Conservation (phyloP, 805 yeast species). For the Kodamaea nitidulidarum region DNA sequence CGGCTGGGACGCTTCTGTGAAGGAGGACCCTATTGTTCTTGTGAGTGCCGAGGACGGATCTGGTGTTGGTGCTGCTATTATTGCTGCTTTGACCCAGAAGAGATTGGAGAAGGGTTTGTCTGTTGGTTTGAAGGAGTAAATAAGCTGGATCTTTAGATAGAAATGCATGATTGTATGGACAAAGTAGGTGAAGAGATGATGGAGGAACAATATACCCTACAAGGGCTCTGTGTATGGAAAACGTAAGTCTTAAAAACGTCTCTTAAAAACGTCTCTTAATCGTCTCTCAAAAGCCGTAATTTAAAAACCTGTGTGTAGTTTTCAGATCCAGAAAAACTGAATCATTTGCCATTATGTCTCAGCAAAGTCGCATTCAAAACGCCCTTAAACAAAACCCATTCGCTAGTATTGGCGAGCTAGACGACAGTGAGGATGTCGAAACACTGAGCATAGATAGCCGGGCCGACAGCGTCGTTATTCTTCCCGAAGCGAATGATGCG, state of each 20-base stretch:
- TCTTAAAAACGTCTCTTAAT: no score
- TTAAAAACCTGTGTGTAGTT: no score
- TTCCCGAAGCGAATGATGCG: conserved; percentile 16
- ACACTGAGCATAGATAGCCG: conserved; percentile 3
- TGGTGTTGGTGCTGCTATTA: conserved; percentile 98
- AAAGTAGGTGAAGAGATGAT: not conserved
- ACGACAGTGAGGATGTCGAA: conserved; percentile 9
- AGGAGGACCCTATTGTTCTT: conserved; percentile 75
- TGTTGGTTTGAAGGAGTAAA: conserved; percentile 42
- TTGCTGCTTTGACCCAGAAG: conserved; percentile 88
- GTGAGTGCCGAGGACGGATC: conserved; percentile 97
- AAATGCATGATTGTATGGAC: not conserved
- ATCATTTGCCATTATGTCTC: not conserved
- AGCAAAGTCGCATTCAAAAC: not conserved
- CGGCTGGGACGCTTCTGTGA: conserved; percentile 54
- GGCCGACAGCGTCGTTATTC: conserved; percentile 7
- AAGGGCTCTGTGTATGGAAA: no score
- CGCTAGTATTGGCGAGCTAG: not conserved
- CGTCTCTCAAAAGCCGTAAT: no score
- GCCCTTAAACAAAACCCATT: conserved; percentile 1
- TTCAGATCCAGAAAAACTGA: no score
- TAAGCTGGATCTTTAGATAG: conserved; percentile 4
- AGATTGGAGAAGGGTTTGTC: conserved; percentile 70
- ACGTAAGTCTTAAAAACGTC: no score
- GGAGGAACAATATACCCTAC: no score